Base-by-base conservation (phyloP, 2,329 filamentous ascomycete genomes). In the Rutstroemia sp. region DNA sequence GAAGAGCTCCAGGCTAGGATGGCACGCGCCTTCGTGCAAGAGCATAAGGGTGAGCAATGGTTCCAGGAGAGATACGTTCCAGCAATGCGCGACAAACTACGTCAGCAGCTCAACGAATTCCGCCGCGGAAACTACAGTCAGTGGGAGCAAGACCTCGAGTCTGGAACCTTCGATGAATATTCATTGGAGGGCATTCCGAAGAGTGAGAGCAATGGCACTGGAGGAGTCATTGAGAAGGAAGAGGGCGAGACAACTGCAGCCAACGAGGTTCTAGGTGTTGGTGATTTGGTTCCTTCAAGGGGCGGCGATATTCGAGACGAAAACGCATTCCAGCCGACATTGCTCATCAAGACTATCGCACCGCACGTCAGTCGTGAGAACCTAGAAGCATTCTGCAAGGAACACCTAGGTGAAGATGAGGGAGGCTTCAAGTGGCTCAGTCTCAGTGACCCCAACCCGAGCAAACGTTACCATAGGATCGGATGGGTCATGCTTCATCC, bases 401-500 rank as follows among this genome's bases (percentile, higher is more conserved):
- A 96, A 71, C 88, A 96, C 69, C 81, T 97, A 4, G 92, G 92
- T 14, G 92, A 96, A 66, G 87, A 86, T 48, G 87, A 94, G 61
- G 92, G 92, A 52, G 92, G 92, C 2, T 96, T 94, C 75, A 95
- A 92, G 69, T 97, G 92, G 85, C 78, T 99, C 5, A 97, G 92
- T 37, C 79, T 99, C 50, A 96, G 92, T 63, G 94, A 99, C 66
- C 94, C 94, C 0, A 99, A 99, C 68, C 94, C 94, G 1, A 87
- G 90, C 67, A 99, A 99, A 75, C 88, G 95, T 61, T 99, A 92
- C 68, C 94, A 99, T 69, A 87, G 94, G 21, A 97, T 99, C 71
- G 94, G 94, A 21, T 99, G 95, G 92, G 95, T 99, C 59, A 94
- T 97, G 80, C 79, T 99, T 9, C 88, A 97, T 67, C 87, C 90